Conservation (phyloP, 805 yeast genomes). For the Hemisphaericaspora nanyangensis region DNA sequence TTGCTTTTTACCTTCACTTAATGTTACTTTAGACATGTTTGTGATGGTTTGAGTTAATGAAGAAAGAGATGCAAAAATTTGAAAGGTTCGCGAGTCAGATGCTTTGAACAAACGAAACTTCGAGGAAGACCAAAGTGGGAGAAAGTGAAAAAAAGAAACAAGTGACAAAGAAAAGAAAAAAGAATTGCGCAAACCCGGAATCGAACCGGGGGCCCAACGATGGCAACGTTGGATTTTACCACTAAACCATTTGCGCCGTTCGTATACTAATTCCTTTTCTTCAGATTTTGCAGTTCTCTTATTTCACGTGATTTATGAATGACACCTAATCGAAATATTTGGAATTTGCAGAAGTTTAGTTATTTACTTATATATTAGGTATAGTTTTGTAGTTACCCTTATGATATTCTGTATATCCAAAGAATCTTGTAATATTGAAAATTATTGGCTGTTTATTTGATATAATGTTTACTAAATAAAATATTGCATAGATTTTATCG, state of each 20-base stretch:
- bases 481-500: no score
- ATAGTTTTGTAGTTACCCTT: neutral
- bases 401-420: no score
- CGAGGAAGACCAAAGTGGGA: no score
- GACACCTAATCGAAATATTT: no score
- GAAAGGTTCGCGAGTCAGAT: no score
- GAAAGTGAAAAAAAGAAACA: neutral
- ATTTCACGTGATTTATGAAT: neutral
- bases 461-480: no score
- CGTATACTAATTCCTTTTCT: neutral
- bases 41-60: neutral
- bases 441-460: no score
- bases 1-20: constrained; percentile 5
- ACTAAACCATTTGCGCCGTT: constrained; percentile 18
- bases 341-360: no score
- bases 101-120: no score
- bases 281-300: neutral
- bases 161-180: constrained; percentile 4
- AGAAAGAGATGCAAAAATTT: no score
- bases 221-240: constrained; percentile 22
- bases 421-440: no score
- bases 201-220: constrained; percentile 23
- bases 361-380: no score
- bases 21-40: neutral
- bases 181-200: constrained; percentile 18